Percentiles rank a stretch among this genome's conserved stretches.
Evolutionary conservation across 768 basidiomycete species (phyloP).

Genomic region (Suillus fuscotomentosus): DNA sequence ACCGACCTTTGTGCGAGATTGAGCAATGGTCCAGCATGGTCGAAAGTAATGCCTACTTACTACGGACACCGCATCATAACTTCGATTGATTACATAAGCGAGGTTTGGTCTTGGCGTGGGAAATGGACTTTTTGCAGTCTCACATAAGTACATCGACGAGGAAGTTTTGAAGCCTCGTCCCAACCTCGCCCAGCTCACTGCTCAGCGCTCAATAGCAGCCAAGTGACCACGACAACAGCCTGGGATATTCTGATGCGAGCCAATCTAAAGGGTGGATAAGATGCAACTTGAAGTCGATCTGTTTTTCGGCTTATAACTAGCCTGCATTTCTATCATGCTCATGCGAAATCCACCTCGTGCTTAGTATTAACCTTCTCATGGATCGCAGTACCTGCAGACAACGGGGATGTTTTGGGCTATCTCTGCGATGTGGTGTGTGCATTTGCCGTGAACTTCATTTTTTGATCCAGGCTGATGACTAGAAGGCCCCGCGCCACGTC

Average conservation of each 20-base stretch:
- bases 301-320: neutral
- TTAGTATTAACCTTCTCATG: neutral
- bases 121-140: neutral
- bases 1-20: slow-evolving; percentile 85
- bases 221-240: neutral
- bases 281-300: neutral
- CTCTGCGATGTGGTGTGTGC: neutral
- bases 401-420: neutral
- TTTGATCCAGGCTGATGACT: neutral
- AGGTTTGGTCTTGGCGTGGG: neutral
- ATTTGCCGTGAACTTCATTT: neutral
- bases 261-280: neutral
- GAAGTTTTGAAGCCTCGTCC: neutral
- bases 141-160: neutral
- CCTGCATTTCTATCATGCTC: neutral
- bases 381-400: neutral
- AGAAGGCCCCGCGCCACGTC: neutral
- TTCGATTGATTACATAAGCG: neutral
- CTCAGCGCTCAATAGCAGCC: neutral
- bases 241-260: neutral
- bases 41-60: neutral
- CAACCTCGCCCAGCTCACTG: neutral
- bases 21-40: slow-evolving; percentile 94
- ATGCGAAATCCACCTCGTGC: neutral
- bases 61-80: neutral